Percentiles rank a stretch among this genome's conserved stretches.
phyloP scores from a whole-genome alignment of 768 basidiomycete species.

The Amanita thiersii region DNA sequence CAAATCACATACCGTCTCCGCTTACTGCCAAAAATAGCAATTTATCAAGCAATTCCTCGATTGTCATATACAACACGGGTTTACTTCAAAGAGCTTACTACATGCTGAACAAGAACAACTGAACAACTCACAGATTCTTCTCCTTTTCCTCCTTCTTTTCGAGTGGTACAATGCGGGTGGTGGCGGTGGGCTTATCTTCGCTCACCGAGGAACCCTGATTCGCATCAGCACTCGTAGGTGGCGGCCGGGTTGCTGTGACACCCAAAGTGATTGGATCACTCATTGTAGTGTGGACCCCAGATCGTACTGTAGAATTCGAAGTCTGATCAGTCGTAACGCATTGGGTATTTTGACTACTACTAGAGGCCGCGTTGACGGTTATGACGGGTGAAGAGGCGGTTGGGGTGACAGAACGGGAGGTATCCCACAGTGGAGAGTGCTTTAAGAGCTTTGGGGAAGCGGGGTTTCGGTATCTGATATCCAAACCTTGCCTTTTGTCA shows the following conservation, averaged over 20 bases:
- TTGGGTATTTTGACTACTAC: background rate
- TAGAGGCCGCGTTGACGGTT: constrained; percentile 20
- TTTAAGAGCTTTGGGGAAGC: constrained; percentile 58
- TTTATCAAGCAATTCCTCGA: constrained; percentile 78
- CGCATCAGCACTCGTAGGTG: background rate
- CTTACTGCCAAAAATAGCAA: constrained; percentile 77
- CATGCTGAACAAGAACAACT: constrained; percentile 4
- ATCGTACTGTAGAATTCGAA: background rate
- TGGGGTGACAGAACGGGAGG: constrained; percentile 43
- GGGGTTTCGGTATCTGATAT: constrained; percentile 51
- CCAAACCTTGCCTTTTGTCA: constrained; percentile 8
- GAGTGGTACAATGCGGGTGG: constrained; percentile 15
- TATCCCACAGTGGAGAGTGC: constrained; percentile 49
- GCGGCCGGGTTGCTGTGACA: background rate
- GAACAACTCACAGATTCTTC: constrained; percentile 43
- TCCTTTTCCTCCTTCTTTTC: constrained; percentile 27
- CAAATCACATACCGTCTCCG: constrained; percentile 59
- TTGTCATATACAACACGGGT: constrained; percentile 62
- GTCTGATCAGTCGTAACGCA: background rate
- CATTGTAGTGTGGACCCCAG: background rate
- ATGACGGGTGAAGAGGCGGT: constrained; percentile 35
- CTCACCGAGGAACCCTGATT: background rate
- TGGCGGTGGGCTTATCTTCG: constrained; percentile 9
- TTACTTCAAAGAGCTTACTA: constrained; percentile 22
- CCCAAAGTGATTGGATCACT: constrained; percentile 2